Base-by-base conservation (phyloP, 1,139 yeast genomes). In the Yueomyces sp. region DNA sequence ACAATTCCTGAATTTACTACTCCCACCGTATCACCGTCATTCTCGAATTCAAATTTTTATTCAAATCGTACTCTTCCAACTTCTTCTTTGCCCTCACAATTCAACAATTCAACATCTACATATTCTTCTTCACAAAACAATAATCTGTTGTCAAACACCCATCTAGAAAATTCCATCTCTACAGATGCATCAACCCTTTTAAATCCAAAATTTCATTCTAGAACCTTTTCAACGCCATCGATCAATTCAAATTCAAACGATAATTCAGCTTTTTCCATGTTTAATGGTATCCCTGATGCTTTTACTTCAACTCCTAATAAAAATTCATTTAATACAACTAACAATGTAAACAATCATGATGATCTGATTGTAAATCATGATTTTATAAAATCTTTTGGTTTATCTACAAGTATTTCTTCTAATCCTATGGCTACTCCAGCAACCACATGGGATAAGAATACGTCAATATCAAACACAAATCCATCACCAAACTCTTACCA, bases 271-370 rank as follows among this genome's bases (percentile, higher is more conserved):
- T 30, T 31, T 40, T 26, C 19, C 35, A 4, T 29, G 9, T 29
- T 29, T 6, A 6, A 29, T 6, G 19, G 19, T 19, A 19, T 19
- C 19, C 19, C 19, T 19, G 19, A 19, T 19, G 19, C 19, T 19
- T 19, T 19, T 19, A 6, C 31, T 29, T 6, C 6, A 6, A 29
- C 6, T 29, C 6, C 6, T 29, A 29, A 29, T 8, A 29, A 29
- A 6, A 29, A 29, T 31, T 33, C 9, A 12, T 35, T 28, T 45
- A 27, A 32, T 43, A 3, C 46, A 50, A 26, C 44, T 57, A 41
- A 60, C 62, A 7, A 41, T 53, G 45, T 56, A 57, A 33, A 33
- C n/a, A 33, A 12, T 12, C 8, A 19, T 9, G 11, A 6, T n/a
- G 38, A 36, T 25, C 37, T 45, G 6, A 42, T 48, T 4, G 35